Evolutionary conservation across 2,329 filamentous ascomycete genomes (phyloP), one percentile per base, ranked within the genome.

Genomic region (Pseudogymnoascus destructans): DNA sequence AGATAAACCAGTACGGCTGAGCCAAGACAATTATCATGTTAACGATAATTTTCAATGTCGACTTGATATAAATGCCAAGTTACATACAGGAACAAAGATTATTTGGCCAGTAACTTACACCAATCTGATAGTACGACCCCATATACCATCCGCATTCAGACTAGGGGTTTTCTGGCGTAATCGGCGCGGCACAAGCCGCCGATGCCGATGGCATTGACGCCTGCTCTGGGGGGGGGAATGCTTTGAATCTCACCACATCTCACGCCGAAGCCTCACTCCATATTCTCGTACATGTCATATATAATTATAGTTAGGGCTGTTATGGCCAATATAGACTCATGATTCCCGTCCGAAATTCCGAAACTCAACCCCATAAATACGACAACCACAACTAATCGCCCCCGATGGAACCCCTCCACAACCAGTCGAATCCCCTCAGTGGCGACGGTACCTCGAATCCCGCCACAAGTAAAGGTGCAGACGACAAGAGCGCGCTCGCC

Each of bases 341-440:
- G 46, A 52, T 7, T 11, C n/a, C 4, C 10, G 25, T 30, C 23
- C 21, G 7, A 30, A 30, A 52, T 52, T 9, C n/a, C 25, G 23
- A 52, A 11, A n/a, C n/a, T 13, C 25, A 52, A 30, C 8, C 25
- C 23, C 9, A 11, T 10, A 30, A 52, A 30, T 17, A 52, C 46
- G 25, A 52, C n/a, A 30, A 30, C 25, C 23, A 19, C 15, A 30
- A 30, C n/a, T 49, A 17, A 27, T 30, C 46, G 46, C n/a, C 25
- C 46, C 46, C 46, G 9, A 52, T 52, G 46, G n/a, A 52, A 52
- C 46, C 46, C 46, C 42, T 49, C 42, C 46, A 52, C 25, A 7
- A 13, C n/a, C 23, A 52, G 23, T 30, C 46, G 46, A 52, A 52
- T 30, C 5, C 46, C 46, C 46, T 52, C 46, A 17, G 23, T 27